phyloP scores from a whole-genome alignment of 2,329 filamentous ascomycete genomes.

The Coniochaeta pulveracea region DNA sequence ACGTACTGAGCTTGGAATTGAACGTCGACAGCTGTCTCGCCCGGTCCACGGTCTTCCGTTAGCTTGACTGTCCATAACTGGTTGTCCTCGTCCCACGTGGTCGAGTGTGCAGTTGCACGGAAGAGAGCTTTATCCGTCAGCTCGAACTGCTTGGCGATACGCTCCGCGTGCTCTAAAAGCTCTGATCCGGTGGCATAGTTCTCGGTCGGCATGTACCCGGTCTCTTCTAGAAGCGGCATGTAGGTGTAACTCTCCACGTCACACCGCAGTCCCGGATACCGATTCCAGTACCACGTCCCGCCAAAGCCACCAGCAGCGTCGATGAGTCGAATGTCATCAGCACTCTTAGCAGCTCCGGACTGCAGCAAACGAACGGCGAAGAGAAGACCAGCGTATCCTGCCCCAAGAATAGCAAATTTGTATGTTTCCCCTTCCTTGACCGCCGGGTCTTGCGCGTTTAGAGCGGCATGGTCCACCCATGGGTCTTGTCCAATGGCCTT shows the following conservation, averaged over 20 bases:
- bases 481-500: slow-evolving; percentile 19
- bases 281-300: slow-evolving; percentile 41
- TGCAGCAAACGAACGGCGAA: slow-evolving; percentile 22
- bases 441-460: slow-evolving; percentile 13
- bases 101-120: slow-evolving; percentile 25
- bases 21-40: slow-evolving; percentile 14
- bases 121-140: slow-evolving; percentile 33
- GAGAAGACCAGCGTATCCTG: slow-evolving; percentile 22
- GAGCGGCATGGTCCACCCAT: slow-evolving; percentile 20
- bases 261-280: slow-evolving; percentile 38
- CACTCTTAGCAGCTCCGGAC: slow-evolving; percentile 16
- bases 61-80: slow-evolving; percentile 13
- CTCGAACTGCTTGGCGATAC: slow-evolving; percentile 29
- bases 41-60: slow-evolving; percentile 15
- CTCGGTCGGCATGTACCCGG: slow-evolving; percentile 42
- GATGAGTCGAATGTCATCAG: slow-evolving; percentile 27
- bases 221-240: slow-evolving; percentile 48
- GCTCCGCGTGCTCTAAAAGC: slow-evolving; percentile 31
- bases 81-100: slow-evolving; percentile 27
- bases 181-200: slow-evolving; percentile 23
- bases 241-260: slow-evolving; percentile 52
- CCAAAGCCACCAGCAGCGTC: slow-evolving; percentile 32
- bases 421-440: slow-evolving; percentile 16
- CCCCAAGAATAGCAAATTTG: slow-evolving; percentile 22
- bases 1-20: slow-evolving; percentile 27